A percentile compares a stretch with the other conserved stretches of the same genome.
Conservation (phyloP, 2,329 filamentous ascomycete genomes). For the Fusarium zealandicum region DNA sequence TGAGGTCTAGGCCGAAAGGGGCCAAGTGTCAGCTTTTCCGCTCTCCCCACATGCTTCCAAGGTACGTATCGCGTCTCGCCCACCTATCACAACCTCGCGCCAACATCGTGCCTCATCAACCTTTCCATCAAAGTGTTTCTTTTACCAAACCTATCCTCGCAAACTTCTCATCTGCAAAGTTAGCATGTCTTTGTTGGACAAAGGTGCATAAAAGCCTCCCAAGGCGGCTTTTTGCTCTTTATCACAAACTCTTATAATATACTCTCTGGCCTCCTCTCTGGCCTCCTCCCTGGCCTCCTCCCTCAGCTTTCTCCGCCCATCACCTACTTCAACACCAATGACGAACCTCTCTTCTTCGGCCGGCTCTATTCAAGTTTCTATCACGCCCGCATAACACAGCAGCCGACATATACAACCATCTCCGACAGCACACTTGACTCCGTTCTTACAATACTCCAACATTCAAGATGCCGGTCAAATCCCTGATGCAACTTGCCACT, state of each 20-base stretch:
- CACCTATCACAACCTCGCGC: conserved; percentile 20
- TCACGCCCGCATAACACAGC: background rate
- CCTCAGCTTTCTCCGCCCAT: conserved; percentile 1
- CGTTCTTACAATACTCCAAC: background rate
- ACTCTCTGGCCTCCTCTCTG: background rate
- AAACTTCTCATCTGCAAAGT: background rate
- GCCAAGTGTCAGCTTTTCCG: conserved; percentile 1
- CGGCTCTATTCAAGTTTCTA: background rate
- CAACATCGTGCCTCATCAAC: conserved; percentile 25
- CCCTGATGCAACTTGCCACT: conserved; percentile 60
- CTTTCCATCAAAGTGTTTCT: conserved; percentile 7
- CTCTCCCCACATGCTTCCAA: conserved; percentile 6
- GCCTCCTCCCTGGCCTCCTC: background rate
- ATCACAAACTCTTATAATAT: background rate
- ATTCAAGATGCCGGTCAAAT: conserved; percentile 52
- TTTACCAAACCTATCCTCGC: conserved; percentile 3
- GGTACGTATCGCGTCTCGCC: background rate
- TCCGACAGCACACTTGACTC: background rate
- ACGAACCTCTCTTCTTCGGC: background rate
- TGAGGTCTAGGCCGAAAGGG: conserved; percentile 5
- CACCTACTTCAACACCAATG: background rate
- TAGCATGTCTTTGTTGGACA: conserved; percentile 4
- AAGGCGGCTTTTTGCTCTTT: background rate
- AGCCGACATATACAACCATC: background rate
- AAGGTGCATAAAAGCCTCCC: background rate